phyloP scores from a whole-genome alignment of 2,329 filamentous ascomycete genomes.

The Sclerotiophoma versabilis region DNA sequence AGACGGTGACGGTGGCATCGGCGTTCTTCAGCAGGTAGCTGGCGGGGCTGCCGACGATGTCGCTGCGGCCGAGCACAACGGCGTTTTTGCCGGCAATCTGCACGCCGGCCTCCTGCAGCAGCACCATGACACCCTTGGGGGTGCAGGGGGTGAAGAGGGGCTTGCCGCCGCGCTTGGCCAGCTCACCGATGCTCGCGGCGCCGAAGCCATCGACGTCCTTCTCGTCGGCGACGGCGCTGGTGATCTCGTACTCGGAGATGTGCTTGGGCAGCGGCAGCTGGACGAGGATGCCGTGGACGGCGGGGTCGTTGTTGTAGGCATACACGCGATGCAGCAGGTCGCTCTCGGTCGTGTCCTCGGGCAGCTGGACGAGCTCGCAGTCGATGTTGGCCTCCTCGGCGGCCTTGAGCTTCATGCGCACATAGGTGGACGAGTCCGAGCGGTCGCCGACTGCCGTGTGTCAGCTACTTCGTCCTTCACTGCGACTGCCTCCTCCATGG shows the following conservation, averaged over 20 bases:
- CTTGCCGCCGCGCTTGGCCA: conserved; percentile 91
- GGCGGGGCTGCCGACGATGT: conserved; percentile 96
- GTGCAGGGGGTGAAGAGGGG: conserved; percentile 95
- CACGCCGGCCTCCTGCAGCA: conserved; percentile 83
- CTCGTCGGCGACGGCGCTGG: conserved; percentile 86
- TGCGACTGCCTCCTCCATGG: neutral
- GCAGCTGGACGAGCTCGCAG: conserved; percentile 85
- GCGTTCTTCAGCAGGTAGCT: conserved; percentile 95
- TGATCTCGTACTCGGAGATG: conserved; percentile 88
- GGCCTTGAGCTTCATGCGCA: conserved; percentile 99
- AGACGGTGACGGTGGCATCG: conserved; percentile 94
- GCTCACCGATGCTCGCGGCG: conserved; percentile 90
- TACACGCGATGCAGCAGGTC: conserved; percentile 86
- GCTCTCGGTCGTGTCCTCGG: conserved; percentile 79
- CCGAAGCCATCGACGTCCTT: conserved; percentile 99
- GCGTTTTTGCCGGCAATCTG: conserved; percentile 89
- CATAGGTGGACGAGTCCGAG: conserved; percentile 95
- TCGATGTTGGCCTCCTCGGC: conserved; percentile 92
- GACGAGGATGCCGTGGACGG: conserved; percentile 90
- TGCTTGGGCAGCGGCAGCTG: conserved; percentile 90
- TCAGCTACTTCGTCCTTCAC: conserved; percentile 18
- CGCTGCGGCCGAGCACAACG: conserved; percentile 91
- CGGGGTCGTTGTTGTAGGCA: conserved; percentile 82
- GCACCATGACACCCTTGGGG: conserved; percentile 94
- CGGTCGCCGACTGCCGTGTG: conserved; percentile 77